Base-by-base conservation (phyloP, 495 filamentous ascomycete species). In the Neurospora sublineolata region DNA sequence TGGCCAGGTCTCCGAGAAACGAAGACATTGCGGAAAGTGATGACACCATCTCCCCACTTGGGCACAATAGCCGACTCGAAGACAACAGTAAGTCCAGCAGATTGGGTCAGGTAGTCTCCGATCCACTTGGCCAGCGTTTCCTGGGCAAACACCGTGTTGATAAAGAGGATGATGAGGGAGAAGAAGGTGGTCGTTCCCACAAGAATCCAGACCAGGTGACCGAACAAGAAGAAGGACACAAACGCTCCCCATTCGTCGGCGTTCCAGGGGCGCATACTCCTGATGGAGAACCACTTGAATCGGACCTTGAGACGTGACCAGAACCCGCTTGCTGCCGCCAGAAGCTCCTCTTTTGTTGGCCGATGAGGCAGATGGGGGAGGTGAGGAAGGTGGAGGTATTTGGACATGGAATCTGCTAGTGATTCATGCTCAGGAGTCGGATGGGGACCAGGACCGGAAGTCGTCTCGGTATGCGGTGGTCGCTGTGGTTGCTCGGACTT, bases 61-160 rank as follows among this genome's bases (percentile, higher is more conserved):
- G 95, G 95, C 16, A 98, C 95, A 75, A 99, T 97, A 16, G 95
- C 95, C 72, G 93, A 97, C 80, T 99, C 95, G 78, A 99, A 99
- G 30, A 99, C 91, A 42, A 99, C 92, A 73, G 94, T 95, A n/a
- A 97, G 82, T 3, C 95, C 95, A 41, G 94, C 95, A 23, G 94
- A 97, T 75, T 92, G 91, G 3, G 95, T 99, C 5, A 99, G 85
- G 79, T 98, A 97, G 80, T 98, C 97, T 3, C 95, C 95, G 42
- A 98, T 87, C 90, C 92, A 96, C 71, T 92, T 86, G 30, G 96
- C 95, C 4, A 99, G 82, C 7, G 93, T 97, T 87, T 99, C 95
- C 85, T 99, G 95, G 4, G 95, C 95, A 83, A 97, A 92, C 11
- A 99, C 93, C 10, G 96, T 97, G 77, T 99, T 99, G 73, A 97